Evolutionary conservation across 495 filamentous ascomycete genomes (phyloP).

Genomic region (Tuber umbilicatum): DNA sequence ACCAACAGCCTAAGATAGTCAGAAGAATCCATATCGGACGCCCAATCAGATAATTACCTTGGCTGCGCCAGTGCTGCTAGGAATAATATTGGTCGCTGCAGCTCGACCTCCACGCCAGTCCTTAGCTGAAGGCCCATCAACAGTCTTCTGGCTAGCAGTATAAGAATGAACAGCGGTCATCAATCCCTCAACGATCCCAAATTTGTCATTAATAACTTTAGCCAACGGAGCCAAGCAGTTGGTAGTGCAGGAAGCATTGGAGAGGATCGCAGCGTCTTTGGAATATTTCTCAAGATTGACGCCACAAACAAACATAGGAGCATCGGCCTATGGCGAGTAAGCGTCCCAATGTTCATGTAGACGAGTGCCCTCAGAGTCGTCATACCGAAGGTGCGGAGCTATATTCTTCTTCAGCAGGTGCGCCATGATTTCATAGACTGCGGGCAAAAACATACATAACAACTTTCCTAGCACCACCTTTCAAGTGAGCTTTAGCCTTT

Average conservation of each 20-base stretch:
- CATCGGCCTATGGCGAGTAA: conserved; percentile 57
- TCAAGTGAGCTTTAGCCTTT: conserved; percentile 91
- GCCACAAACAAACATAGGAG: conserved; percentile 99
- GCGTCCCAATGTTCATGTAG: background rate
- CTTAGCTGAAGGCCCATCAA: conserved; percentile 94
- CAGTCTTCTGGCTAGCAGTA: conserved; percentile 99
- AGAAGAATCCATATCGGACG: background rate
- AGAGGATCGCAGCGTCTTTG: conserved; percentile 81
- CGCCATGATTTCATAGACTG: background rate
- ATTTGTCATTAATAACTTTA: conserved; percentile 98
- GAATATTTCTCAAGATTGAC: conserved; percentile 94
- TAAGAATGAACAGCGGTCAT: conserved; percentile 99
- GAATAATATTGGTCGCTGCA: conserved; percentile 99
- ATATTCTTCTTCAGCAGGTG: background rate
- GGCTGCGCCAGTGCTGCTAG: conserved; percentile 96
- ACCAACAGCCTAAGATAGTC: conserved; percentile 62
- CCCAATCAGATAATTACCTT: conserved; percentile 49
- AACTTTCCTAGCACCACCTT: conserved; percentile 99
- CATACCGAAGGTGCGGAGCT: conserved; percentile 72
- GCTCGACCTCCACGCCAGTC: conserved; percentile 99
- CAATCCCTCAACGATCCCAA: conserved; percentile 92
- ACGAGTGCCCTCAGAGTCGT: background rate
- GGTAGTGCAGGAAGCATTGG: conserved; percentile 99
- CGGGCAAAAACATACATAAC: conserved; percentile 55
- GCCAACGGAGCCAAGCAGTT: conserved; percentile 99